A percentile compares a stretch with the other conserved stretches of the same genome.
Evolutionary conservation across 148 eudicot genomes (phyloP).

Genomic region (Camellia granthamiana): DNA sequence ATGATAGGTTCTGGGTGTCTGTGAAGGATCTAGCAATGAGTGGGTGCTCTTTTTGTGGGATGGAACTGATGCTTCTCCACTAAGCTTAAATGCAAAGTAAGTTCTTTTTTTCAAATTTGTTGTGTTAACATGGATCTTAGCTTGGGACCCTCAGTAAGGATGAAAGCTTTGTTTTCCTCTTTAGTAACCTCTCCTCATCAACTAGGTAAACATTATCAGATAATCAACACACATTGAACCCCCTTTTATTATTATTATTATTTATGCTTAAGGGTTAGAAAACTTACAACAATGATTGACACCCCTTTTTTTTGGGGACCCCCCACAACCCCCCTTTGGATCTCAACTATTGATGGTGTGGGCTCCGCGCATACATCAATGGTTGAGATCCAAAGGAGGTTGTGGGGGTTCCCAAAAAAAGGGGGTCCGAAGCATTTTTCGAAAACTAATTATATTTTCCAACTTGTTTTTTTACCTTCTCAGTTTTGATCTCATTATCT

Average conservation of each 20-base stretch:
- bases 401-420: no score
- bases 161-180: no score
- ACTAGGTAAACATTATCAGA: no score
- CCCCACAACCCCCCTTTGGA: no score
- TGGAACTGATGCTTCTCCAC: slow-evolving; percentile 12
- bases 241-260: neutral
- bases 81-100: slow-evolving; percentile 5
- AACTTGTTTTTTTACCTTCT: neutral
- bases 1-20: neutral
- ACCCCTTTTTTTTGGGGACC: no score
- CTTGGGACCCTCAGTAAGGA: no score
- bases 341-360: no score
- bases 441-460: neutral
- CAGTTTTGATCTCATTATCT: neutral
- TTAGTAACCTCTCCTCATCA: no score
- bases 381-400: no score
- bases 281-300: neutral
- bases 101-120: neutral
- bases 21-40: neutral
- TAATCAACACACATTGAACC: no score
- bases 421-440: no score
- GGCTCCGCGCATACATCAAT: no score
- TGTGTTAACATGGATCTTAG: neutral
- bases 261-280: neutral
- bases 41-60: slow-evolving; percentile 10